Evolutionary conservation across 2,329 filamentous ascomycete species (phyloP).

Genomic region (Fusarium graminum): DNA sequence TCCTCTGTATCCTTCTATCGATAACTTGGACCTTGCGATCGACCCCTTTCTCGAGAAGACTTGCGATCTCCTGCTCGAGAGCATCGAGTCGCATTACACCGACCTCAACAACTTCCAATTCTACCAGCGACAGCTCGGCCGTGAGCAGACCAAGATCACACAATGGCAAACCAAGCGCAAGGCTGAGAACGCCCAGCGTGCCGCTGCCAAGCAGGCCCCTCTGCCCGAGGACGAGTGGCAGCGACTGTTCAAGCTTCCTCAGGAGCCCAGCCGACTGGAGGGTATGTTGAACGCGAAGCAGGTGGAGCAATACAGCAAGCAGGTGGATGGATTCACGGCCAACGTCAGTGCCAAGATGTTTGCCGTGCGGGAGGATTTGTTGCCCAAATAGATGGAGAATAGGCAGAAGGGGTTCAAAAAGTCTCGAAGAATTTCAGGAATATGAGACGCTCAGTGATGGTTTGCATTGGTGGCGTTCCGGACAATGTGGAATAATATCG

Average conservation of each 20-base stretch:
- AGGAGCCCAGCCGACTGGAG: constrained; percentile 92
- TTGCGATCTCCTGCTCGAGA: constrained; percentile 93
- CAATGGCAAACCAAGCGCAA: constrained; percentile 98
- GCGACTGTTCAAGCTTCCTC: constrained; percentile 95
- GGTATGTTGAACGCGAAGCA: constrained; percentile 95
- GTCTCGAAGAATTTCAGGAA: constrained; percentile 48
- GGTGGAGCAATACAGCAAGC: constrained; percentile 97
- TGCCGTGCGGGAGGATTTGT: constrained; percentile 80
- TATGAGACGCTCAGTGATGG: constrained; percentile 53
- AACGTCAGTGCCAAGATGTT: constrained; percentile 98
- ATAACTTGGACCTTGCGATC: constrained; percentile 90
- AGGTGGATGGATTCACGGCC: constrained; percentile 96
- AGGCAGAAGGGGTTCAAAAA: constrained; percentile 39
- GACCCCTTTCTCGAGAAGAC: constrained; percentile 99
- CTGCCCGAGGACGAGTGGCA: constrained; percentile 99
- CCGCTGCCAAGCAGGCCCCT: constrained; percentile 86
- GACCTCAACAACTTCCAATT: constrained; percentile 99
- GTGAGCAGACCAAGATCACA: constrained; percentile 96
- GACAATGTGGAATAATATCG: constrained; percentile 56
- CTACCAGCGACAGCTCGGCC: constrained; percentile 92
- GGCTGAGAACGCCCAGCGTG: constrained; percentile 89
- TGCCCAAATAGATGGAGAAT: constrained; percentile 63
- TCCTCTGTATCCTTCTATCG: constrained; percentile 88
- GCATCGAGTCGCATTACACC: constrained; percentile 97
- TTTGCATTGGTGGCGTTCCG: constrained; percentile 60